Base-by-base conservation (phyloP, 2,329 filamentous ascomycete genomes). In the Penicillium sp. region DNA sequence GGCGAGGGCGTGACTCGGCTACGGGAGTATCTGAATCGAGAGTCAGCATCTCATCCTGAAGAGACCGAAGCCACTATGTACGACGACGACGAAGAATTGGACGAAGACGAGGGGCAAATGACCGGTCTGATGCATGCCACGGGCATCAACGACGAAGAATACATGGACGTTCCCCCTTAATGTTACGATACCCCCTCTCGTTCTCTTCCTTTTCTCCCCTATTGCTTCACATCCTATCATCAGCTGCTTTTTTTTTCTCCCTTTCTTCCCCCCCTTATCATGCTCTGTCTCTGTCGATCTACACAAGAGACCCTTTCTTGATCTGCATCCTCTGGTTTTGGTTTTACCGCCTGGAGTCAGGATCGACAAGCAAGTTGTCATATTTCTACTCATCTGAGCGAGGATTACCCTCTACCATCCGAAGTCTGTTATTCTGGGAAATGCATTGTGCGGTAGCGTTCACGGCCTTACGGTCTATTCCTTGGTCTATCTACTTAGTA, bases 1-100 rank as follows among this genome's bases (percentile, higher is more conserved):
- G 94, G 95, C 6, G 84, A 86, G 28, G 93, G 93, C 58, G 94
- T 99, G 1, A 81, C 82, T 45, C 85, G 86, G 43, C 85, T 99
- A 28, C 89, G 94, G 45, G 84, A 89, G 30, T 91, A 93, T 72
- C 83, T 99, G 42, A 96, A 93, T 53, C 68, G 64, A 66, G 77
- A 78, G 11, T 74, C 77, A 42, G 62, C 67, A 30, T 60, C 69
- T 46, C 68, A 63, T 33, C 73, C 68, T 40, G 73, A 75, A 40
- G 68, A 71, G 61, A 73, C 70, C 11, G 76, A 78, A 61, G 75
- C 74, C 46, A 79, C 77, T 37, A 79, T 79, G 75, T 79, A 78
- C 65, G 76, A 79, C 62, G 77, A 80, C 48, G 76, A 75, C 38
- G 78, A 79, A 61, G 77, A 79, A 66, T 61, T 78, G 55, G 77